These are phyloP conservation scores for Parastagonospora avenae DNA, from an alignment of 2,329 filamentous ascomycete species.

Conservation along the genomic window DNA sequence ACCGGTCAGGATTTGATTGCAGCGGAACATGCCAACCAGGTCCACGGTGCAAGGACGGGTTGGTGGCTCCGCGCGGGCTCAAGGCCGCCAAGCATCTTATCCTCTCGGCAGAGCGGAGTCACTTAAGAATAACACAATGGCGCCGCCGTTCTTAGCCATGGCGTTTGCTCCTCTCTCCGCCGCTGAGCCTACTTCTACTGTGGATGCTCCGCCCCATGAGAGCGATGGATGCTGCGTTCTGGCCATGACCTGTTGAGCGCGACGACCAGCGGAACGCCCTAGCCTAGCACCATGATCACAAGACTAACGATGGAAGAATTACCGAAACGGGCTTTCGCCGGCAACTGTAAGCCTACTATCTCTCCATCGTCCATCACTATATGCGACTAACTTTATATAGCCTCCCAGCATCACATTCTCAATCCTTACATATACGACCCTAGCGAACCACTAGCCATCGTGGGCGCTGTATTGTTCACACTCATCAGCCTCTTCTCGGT, in stretches of 20 bases:
- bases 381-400: constrained; percentile 8
- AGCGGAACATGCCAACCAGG: neutral
- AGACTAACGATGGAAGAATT: constrained; percentile 8
- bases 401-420: constrained; percentile 20
- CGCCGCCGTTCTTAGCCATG: constrained; percentile 19
- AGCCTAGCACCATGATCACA: constrained; percentile 17
- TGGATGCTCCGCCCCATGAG: constrained; percentile 2
- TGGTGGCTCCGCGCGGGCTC: constrained; percentile 16
- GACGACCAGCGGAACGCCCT: neutral
- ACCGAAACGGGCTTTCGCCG: constrained; percentile 26
- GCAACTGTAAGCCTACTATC: constrained; percentile 24
- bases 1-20: constrained; percentile 2
- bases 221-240: constrained; percentile 4
- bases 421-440: constrained; percentile 58
- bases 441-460: constrained; percentile 50
- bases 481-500: constrained; percentile 37
- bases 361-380: neutral
- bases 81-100: constrained; percentile 38
- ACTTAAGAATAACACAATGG: constrained; percentile 35
- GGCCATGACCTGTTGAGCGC: constrained; percentile 10
- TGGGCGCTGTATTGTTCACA: constrained; percentile 51
- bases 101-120: constrained; percentile 28
- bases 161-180: constrained; percentile 16
- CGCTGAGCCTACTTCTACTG: constrained; percentile 15
- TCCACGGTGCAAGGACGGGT: constrained; percentile 4